phyloP scores from a whole-genome alignment of 352 stramenopile species.

The Phytophthora brassicae region DNA sequence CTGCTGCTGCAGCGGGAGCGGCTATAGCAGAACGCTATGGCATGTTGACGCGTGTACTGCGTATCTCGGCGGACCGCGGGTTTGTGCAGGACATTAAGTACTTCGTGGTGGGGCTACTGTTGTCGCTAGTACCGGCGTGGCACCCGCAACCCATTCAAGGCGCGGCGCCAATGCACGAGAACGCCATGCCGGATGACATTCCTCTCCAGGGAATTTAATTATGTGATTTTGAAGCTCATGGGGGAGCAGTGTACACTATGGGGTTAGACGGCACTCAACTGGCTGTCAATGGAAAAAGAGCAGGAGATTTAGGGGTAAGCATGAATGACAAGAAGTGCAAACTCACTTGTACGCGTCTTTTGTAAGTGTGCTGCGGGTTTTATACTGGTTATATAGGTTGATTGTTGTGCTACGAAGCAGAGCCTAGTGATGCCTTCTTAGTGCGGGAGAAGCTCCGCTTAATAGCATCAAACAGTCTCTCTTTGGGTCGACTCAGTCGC shows the following conservation, averaged over 20 bases:
- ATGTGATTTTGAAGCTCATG: constrained; percentile 8
- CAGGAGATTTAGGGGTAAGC: constrained; percentile 15
- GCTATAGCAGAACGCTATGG: constrained; percentile 30
- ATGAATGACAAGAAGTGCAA: constrained; percentile 20
- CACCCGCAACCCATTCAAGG: constrained; percentile 61
- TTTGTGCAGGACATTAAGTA: constrained; percentile 77
- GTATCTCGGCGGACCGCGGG: constrained; percentile 72
- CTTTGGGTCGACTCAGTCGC: constrained; percentile 57
- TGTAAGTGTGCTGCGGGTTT: neutral
- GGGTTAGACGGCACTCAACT: constrained; percentile 1
- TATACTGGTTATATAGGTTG: neutral
- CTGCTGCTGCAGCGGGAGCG: constrained; percentile 15
- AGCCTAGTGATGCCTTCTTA: constrained; percentile 26
- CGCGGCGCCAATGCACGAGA: constrained; percentile 30
- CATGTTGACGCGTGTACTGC: constrained; percentile 51
- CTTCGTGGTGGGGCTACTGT: constrained; percentile 71
- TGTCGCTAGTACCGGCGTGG: constrained; percentile 82
- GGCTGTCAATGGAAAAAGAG: constrained; percentile 5
- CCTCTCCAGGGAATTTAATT: constrained; percentile 78
- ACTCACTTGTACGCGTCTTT: constrained; percentile 18
- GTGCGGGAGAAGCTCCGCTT: constrained; percentile 43
- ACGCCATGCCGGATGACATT: constrained; percentile 56
- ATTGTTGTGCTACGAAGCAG: constrained; percentile 5
- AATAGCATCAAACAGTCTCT: constrained; percentile 69
- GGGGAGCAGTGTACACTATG: constrained; percentile 32